phyloP scores from a whole-genome alignment of 305 asterid genomes.

The Lippia alba region DNA sequence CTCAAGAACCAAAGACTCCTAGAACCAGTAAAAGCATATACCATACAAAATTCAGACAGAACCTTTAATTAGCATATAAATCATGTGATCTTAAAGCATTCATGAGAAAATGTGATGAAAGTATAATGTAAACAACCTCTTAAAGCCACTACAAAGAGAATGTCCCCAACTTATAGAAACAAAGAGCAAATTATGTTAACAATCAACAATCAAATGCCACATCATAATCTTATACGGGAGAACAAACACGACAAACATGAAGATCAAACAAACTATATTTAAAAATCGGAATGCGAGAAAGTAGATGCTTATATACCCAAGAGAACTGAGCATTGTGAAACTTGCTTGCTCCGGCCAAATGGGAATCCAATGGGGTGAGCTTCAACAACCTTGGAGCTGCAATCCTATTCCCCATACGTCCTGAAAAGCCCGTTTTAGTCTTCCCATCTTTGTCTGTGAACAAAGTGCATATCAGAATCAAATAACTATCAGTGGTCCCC shows the following conservation, averaged over 20 bases:
- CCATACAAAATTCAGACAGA: not conserved
- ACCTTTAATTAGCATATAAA: conserved; percentile 15
- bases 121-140: not conserved
- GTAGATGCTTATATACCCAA: conserved; percentile 71
- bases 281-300: conserved; percentile 21
- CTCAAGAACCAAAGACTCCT: not conserved
- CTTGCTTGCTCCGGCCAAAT: conserved; percentile 87
- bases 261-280: conserved; percentile 11
- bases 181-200: not conserved
- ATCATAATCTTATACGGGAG: conserved; percentile 8
- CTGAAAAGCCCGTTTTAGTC: conserved; percentile 85
- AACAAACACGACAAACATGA: conserved; percentile 24
- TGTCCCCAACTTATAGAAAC: not conserved
- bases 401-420: conserved; percentile 89
- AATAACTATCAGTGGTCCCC: conserved; percentile 91
- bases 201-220: not conserved
- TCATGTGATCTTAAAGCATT: conserved; percentile 18
- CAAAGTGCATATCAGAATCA: conserved; percentile 84
- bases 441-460: conserved; percentile 90
- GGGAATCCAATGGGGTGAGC: conserved; percentile 84
- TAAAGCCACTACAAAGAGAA: not conserved
- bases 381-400: conserved; percentile 94
- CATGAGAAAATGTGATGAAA: not conserved
- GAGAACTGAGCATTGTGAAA: conserved; percentile 96
- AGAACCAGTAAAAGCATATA: not conserved